phyloP scores from a whole-genome alignment of 2,329 filamentous ascomycete species.

The Penicillium sp. region DNA sequence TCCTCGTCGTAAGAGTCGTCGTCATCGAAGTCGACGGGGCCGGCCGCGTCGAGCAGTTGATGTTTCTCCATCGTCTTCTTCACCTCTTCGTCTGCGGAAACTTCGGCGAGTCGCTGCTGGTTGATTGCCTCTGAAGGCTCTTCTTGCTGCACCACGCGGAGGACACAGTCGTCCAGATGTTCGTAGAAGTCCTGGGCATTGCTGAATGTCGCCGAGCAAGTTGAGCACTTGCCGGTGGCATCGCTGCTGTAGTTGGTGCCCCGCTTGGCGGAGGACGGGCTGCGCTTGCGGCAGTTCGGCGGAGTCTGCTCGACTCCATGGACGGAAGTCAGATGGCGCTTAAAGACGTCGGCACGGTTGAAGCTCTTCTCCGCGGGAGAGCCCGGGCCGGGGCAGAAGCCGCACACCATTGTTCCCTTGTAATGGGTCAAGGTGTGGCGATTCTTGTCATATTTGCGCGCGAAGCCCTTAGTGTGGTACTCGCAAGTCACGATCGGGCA shows the following conservation, averaged over 20 bases:
- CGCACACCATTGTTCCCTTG: constrained; percentile 96
- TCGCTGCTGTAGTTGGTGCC: constrained; percentile 70
- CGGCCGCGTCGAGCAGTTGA: constrained; percentile 50
- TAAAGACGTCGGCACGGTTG: constrained; percentile 94
- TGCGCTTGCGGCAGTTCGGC: constrained; percentile 84
- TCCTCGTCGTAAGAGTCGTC: constrained; percentile 57
- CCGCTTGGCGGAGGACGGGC: constrained; percentile 56
- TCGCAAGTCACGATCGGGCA: constrained; percentile 90
- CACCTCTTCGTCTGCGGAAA: constrained; percentile 59
- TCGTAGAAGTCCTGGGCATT: constrained; percentile 97
- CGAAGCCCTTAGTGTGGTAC: constrained; percentile 89
- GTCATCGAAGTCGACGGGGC: constrained; percentile 48
- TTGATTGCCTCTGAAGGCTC: constrained; percentile 60
- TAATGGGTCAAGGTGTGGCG: constrained; percentile 91
- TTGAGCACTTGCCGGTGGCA: constrained; percentile 84
- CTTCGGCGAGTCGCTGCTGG: constrained; percentile 54
- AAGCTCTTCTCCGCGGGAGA: constrained; percentile 91
- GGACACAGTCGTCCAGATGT: constrained; percentile 74
- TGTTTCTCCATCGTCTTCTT: constrained; percentile 59
- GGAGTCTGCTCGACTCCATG: constrained; percentile 91
- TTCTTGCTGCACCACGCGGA: constrained; percentile 61
- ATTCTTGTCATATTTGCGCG: constrained; percentile 95
- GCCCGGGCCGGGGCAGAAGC: constrained; percentile 86
- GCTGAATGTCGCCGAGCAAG: constrained; percentile 78
- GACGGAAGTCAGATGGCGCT: constrained; percentile 84